phyloP scores from a whole-genome alignment of 129 eudicot species.

The Flaveria linearis region DNA sequence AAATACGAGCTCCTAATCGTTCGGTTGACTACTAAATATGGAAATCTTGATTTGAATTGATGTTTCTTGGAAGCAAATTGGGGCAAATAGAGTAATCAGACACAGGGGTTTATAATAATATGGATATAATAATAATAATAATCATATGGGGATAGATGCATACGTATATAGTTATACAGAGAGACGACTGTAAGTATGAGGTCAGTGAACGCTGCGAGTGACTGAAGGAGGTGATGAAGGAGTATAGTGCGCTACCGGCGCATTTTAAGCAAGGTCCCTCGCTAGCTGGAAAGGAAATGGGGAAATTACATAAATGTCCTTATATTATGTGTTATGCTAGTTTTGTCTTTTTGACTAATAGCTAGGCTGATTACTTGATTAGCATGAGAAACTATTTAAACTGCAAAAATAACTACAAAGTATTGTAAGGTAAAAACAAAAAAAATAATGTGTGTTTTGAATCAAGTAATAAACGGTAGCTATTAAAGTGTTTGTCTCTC shows the following conservation, averaged over 20 bases:
- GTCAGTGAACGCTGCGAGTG: constrained; percentile 26
- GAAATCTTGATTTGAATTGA: constrained; percentile 28
- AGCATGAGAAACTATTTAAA: too few species aligned
- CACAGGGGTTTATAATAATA: neutral
- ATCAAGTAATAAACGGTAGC: too few species aligned
- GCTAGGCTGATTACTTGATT: too few species aligned
- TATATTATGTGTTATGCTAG: neutral
- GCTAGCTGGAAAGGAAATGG: neutral
- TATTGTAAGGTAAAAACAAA: too few species aligned
- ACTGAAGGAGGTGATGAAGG: constrained; percentile 33
- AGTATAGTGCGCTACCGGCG: constrained; percentile 33
- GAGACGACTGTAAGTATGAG: neutral
- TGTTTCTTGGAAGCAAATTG: constrained; percentile 19
- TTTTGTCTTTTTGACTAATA: neutral
- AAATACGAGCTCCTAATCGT: constrained; percentile 24
- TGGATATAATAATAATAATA: neutral
- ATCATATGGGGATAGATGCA: neutral
- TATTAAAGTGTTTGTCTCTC: too few species aligned
- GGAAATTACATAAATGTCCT: constrained; percentile 15
- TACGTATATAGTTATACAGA: neutral
- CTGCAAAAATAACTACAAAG: too few species aligned
- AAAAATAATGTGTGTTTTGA: too few species aligned
- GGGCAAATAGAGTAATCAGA: constrained; percentile 6
- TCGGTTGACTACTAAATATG: constrained; percentile 27
- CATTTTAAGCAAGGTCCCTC: constrained; percentile 14